Conservation (phyloP, 2,329 filamentous ascomycete species). For the Akanthomyces lecanii region DNA sequence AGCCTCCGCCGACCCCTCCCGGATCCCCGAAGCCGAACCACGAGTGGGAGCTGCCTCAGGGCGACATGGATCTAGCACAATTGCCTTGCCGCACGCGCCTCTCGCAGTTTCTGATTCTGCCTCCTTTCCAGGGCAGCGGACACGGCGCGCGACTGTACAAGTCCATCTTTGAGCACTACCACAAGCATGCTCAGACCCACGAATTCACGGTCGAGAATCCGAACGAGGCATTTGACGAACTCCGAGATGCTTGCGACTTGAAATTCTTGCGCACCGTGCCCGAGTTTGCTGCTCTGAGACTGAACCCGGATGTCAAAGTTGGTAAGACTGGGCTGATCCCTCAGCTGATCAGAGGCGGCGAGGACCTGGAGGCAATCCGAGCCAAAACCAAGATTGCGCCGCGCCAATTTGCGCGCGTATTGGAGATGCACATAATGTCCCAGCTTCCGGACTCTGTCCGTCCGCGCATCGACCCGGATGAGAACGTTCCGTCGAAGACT, state of each 20-base stretch:
- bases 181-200: conserved; percentile 62
- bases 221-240: conserved; percentile 76
- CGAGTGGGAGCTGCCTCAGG: conserved; percentile 42
- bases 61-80: conserved; percentile 49
- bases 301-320: conserved; percentile 50
- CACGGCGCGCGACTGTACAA: conserved; percentile 79
- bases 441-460: conserved; percentile 53
- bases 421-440: conserved; percentile 72
- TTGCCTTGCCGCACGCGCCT: conserved; percentile 77
- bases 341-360: conserved; percentile 53
- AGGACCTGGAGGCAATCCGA: conserved; percentile 53
- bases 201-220: conserved; percentile 95
- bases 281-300: conserved; percentile 51
- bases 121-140: conserved; percentile 77
- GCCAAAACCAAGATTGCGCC: conserved; percentile 65
- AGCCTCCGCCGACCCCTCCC: conserved; percentile 41
- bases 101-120: conserved; percentile 89
- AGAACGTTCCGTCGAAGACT: conserved; percentile 40
- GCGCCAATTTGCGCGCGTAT: conserved; percentile 69
- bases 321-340: conserved; percentile 46
- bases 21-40: conserved; percentile 30
- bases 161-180: conserved; percentile 67
- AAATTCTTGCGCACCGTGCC: conserved; percentile 56
- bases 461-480: conserved; percentile 43
- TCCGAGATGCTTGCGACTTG: conserved; percentile 73